Evolutionary conservation across 345 rosid genomes (phyloP), one percentile per base, ranked within the genome.

Genomic region (Sisymbrium altissimum): DNA sequence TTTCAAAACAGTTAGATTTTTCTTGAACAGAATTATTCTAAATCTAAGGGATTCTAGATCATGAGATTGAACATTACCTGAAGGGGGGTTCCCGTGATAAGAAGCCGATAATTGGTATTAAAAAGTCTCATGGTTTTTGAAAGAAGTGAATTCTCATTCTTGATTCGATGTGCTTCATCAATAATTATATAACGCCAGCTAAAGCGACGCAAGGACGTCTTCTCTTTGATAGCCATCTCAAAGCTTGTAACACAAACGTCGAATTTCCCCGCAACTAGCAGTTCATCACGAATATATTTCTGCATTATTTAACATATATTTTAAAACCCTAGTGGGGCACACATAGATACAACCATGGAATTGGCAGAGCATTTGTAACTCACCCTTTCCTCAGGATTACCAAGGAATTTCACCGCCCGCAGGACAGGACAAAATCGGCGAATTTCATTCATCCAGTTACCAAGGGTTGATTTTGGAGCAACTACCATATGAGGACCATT

Each of bases 181-280:
- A 95, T 95, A 63, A 92, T 87, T 61, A 93, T 92, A 80, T 90
- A 95, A 7, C 99, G 94, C 98, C 99, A 92, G 81, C 96, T 95
- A 77, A 95, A 95, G 44, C 97, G 96, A 44, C 93, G 97, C 78
- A 95, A 72, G 14, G 88, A 70, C 74, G 92, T 29, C 81, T 92
- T 95, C 88, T 96, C 99, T 78, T 96, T 95, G 70, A 96, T 96
- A 66, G 99, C 99, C 98, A 96, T 96, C 83, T 96, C 98, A 84
- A 95, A 95, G 81, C 99, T 95, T 48, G 99, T 95, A 64, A 95
- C 99, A 55, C 98, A 92, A 5, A 95, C 86, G 88, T 95, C 97
- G 78, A 95, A 95, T 83, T 95, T 95, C 63, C 99, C 99, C 63
- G 96, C 98, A 82, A 82, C 91, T 61, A 95, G 83, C 69, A 95